Evolutionary conservation across 305 asterid genomes (phyloP).

Genomic region (Solanum hybrid): DNA sequence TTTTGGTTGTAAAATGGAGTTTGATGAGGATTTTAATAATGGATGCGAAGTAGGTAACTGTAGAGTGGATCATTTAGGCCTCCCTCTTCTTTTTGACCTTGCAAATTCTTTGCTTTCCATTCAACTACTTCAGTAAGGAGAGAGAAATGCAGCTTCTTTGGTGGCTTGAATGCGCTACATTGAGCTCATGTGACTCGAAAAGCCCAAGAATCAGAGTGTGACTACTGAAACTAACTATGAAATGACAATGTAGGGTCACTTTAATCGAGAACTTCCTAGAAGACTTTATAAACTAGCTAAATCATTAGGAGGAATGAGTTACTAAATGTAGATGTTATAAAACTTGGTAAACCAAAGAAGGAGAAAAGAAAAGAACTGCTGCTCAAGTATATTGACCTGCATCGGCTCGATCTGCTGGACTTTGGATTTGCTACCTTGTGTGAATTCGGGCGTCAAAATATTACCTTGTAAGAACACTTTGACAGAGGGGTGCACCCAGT

Average conservation of each 20-base stretch:
- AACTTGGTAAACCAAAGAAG: neutral
- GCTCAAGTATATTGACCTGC: neutral
- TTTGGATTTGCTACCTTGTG: neutral
- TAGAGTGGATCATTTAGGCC: neutral
- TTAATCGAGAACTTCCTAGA: neutral
- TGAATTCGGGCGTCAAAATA: neutral
- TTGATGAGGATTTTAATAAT: neutral
- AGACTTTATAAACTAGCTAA: neutral
- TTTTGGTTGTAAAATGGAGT: neutral
- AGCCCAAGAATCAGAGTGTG: neutral
- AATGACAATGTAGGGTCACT: neutral
- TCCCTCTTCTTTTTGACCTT: neutral
- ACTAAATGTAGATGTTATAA: neutral
- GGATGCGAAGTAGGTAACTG: neutral
- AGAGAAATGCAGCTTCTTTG: neutral
- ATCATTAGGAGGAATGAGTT: neutral
- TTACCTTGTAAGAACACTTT: neutral
- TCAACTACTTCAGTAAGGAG: neutral
- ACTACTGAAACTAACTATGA: neutral
- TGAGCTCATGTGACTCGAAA: neutral
- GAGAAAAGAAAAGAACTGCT: neutral
- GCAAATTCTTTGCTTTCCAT: neutral
- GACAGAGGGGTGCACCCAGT: neutral
- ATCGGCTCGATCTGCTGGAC: neutral
- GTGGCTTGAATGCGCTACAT: neutral